Evolutionary conservation across 345 rosid genomes (phyloP).

Genomic region (Euphorbia pulcherrima): DNA sequence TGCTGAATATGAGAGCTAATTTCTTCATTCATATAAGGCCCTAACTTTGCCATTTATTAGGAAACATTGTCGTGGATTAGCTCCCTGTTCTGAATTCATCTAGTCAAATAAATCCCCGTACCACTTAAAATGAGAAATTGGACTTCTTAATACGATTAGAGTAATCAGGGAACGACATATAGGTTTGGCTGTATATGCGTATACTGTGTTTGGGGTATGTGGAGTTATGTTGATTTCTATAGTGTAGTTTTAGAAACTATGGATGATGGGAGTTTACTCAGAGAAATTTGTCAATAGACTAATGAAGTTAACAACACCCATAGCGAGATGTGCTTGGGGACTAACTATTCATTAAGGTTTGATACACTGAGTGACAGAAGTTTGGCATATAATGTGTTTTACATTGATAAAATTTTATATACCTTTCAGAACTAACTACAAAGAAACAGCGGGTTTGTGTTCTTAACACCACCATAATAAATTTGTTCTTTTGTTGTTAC

Average conservation of each 20-base stretch:
- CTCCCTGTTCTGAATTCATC: neutral
- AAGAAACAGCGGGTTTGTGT: neutral
- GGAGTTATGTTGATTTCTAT: neutral
- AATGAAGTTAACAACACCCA: neutral
- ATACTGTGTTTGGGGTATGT: no score
- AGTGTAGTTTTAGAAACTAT: neutral
- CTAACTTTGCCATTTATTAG: neutral
- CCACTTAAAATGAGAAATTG: neutral
- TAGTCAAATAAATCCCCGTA: neutral
- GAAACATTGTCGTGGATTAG: neutral
- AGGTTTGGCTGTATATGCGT: no score
- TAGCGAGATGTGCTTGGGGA: neutral
- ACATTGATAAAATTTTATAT: neutral
- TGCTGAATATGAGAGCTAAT: neutral
- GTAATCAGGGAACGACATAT: no score
- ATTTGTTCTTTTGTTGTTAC: neutral
- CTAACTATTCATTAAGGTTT: neutral
- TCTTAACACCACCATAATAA: no score
- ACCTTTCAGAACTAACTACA: neutral
- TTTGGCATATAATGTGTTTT: neutral
- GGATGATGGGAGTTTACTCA: neutral
- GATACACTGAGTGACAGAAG: no score
- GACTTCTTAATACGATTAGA: no score
- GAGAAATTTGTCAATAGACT: neutral
- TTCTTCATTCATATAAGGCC: neutral